Conservation (phyloP, 495 filamentous ascomycete species). For the Sordaria brevicollis region DNA sequence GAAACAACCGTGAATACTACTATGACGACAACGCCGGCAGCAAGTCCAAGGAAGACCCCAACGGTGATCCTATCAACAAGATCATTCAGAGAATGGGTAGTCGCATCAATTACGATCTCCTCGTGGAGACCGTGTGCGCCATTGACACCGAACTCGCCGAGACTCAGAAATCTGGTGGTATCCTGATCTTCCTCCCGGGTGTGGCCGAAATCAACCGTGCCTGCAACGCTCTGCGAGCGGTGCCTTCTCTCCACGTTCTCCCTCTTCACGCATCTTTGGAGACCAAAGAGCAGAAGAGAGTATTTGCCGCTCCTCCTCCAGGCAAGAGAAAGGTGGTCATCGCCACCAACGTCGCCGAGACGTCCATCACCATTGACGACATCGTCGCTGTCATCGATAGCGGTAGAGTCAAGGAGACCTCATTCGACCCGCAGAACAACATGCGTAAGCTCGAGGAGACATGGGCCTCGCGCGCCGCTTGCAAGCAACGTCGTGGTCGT, state of each 20-base stretch:
- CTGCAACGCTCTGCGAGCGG: slow-evolving; percentile 53
- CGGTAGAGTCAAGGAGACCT: slow-evolving; percentile 91
- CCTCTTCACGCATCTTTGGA: slow-evolving; percentile 89
- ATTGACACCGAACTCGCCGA: slow-evolving; percentile 63
- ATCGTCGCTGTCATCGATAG: slow-evolving; percentile 95
- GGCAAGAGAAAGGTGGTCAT: slow-evolving; percentile 87
- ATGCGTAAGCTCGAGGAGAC: slow-evolving; percentile 91
- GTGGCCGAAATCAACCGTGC: slow-evolving; percentile 79
- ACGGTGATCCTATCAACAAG: slow-evolving; percentile 44
- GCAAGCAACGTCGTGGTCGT: slow-evolving; percentile 91
- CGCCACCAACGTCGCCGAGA: slow-evolving; percentile 94
- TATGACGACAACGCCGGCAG: slow-evolving; percentile 26
- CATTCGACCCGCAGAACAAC: slow-evolving; percentile 83
- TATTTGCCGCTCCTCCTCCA: slow-evolving; percentile 65
- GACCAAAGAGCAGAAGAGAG: slow-evolving; percentile 73
- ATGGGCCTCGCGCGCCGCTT: slow-evolving; percentile 90
- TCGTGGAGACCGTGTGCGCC: slow-evolving; percentile 62
- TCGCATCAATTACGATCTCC: slow-evolving; percentile 86
- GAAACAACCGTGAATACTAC: slow-evolving; percentile 19
- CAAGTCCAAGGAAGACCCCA: slow-evolving; percentile 18
- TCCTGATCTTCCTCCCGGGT: slow-evolving; percentile 87
- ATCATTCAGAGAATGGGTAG: slow-evolving; percentile 67
- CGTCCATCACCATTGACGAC: slow-evolving; percentile 95
- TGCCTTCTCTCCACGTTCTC: slow-evolving; percentile 67
- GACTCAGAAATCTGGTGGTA: slow-evolving; percentile 61